phyloP scores from a whole-genome alignment of 106 monocot species.

The Apostasia ramifera region DNA sequence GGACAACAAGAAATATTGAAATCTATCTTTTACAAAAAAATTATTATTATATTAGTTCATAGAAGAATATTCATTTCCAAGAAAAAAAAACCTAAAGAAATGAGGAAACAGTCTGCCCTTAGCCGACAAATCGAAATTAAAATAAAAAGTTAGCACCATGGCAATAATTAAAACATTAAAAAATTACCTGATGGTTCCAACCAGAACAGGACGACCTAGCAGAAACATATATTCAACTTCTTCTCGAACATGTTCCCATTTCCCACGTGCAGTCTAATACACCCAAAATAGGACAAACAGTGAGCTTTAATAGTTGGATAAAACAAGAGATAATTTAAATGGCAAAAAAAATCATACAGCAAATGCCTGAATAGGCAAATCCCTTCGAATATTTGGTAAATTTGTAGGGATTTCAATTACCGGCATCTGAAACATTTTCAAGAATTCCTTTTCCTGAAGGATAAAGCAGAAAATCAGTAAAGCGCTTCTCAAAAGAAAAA shows the following conservation, averaged over 20 bases:
- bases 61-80: too few relatives aligned
- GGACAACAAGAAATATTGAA: too few relatives aligned
- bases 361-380: slow-evolving; percentile 98
- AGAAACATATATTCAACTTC: slow-evolving; percentile 90
- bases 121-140: too few relatives aligned
- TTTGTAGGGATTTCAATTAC: slow-evolving; percentile 98
- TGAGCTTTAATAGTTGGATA: neutral
- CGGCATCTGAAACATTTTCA: slow-evolving; percentile 99
- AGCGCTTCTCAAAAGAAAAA: neutral
- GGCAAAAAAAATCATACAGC: slow-evolving; percentile 45
- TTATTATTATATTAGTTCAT: too few relatives aligned
- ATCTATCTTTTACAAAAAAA: too few relatives aligned
- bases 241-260: slow-evolving; percentile 85
- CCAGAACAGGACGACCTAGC: slow-evolving; percentile 89
- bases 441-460: slow-evolving; percentile 90
- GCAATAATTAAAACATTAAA: neutral
- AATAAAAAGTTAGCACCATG: too few relatives aligned
- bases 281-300: slow-evolving; percentile 7
- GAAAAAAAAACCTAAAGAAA: too few relatives aligned
- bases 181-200: slow-evolving; percentile 94
- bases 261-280: slow-evolving; percentile 82
- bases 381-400: slow-evolving; percentile 81
- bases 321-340: neutral
- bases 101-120: too few relatives aligned
- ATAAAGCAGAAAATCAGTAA: slow-evolving; percentile 1